Evolutionary conservation across 2,329 filamentous ascomycete species (phyloP), one percentile per base, ranked within the genome.

Genomic region (Cercospora sojina): DNA sequence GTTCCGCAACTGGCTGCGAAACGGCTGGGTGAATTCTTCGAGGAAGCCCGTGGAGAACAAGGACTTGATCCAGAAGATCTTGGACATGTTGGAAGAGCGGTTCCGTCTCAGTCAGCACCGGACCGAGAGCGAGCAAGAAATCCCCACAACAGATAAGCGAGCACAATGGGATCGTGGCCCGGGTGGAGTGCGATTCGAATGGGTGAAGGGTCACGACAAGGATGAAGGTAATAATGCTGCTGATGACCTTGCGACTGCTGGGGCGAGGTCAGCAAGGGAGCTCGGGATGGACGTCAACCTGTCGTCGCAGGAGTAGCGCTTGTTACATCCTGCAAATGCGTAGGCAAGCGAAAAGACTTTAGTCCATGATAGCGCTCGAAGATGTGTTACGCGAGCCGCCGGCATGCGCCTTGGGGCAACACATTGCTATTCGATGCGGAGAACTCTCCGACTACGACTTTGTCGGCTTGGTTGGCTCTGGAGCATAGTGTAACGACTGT

Each of bases 131-230:
- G 60, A 66, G 18, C 67, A 66, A 13, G 64, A 61, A 18, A 59
- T 62, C 16, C 47, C 58, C 25, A 49, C 31, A 47, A 35, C 53
- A 38, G 68, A 69, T 35, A 69, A 64, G 69, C 70, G 64, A 43
- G 74, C 73, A 32, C 66, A 73, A 41, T 78, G 76, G 74, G 75
- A 75, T 62, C 71, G 74, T 31, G 76, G 76, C 12, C 70, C 75
- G 3, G 76, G 75, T 6, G 72, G 74, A 10, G 77, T 79, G 43
- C 80, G 86, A 62, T 95, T 97, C 74, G 85, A 88, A 69, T 98
- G 93, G 93, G 88, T 97, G 56, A 97, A 96, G 79, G 95, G 93
- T 0, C 95, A 99, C 77, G 85, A 84, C 27, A 83, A 83, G 53
- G 83, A 92, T 71, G 78, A 81, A 3, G 93, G 94, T 1, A 98